Conservation (phyloP, 768 basidiomycete species). For the Chalciporus sphaerocephalus region DNA sequence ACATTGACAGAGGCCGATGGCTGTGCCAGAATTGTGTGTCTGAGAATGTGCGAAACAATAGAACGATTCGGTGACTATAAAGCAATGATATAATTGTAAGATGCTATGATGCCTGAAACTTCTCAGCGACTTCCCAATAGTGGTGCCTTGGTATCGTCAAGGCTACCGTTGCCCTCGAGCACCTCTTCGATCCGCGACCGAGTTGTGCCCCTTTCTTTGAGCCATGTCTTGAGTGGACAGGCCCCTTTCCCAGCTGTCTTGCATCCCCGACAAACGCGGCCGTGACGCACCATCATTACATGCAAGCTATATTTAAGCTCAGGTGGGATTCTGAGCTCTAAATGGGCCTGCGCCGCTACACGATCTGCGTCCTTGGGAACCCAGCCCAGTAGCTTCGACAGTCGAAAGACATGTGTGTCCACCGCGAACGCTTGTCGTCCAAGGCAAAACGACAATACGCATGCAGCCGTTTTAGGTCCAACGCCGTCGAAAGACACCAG, state of each 20-base stretch:
- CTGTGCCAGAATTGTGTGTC: not conserved
- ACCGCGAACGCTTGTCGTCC: slow-evolving; percentile 60
- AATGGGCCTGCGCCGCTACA: slow-evolving; percentile 52
- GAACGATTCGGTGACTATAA: not conserved
- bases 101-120: not conserved
- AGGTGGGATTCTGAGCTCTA: slow-evolving; percentile 47
- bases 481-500: slow-evolving; percentile 55
- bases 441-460: slow-evolving; percentile 57
- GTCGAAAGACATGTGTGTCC: slow-evolving; percentile 58
- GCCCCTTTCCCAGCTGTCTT: slow-evolving; percentile 33
- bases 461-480: slow-evolving; percentile 61
- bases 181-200: slow-evolving; percentile 16
- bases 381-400: slow-evolving; percentile 45
- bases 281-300: slow-evolving; percentile 56
- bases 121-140: not conserved
- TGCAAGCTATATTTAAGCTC: slow-evolving; percentile 56
- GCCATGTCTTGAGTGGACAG: slow-evolving; percentile 37
- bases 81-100: too few relatives aligned
- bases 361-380: slow-evolving; percentile 43
- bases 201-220: slow-evolving; percentile 23
- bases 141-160: not conserved
- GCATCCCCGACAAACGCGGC: slow-evolving; percentile 52
- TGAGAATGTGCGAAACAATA: not conserved
- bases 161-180: not conserved
- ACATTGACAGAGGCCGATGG: not conserved